Base-by-base conservation (phyloP, 148 eudicot genomes). In the Mesembryanthemum crystallinum region DNA sequence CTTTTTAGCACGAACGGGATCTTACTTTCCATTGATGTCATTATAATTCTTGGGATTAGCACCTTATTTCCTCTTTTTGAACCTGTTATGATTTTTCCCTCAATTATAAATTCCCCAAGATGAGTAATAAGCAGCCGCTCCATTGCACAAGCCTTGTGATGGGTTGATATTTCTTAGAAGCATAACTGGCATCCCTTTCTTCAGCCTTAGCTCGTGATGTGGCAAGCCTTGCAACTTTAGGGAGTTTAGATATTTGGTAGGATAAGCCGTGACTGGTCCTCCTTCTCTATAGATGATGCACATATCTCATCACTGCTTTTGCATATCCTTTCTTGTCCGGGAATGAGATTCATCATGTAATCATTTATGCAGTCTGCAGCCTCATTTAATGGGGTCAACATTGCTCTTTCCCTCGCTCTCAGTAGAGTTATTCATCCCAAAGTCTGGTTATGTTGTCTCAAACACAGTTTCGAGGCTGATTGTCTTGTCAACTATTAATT, bases 151-250 rank as follows among this genome's bases (percentile, higher is more conserved):
- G 1, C 79, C 74, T 11, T 69, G 59, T 18, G 67, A 20, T 0
- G 79, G 79, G 35, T 69, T 77, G 17, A 69, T 69, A 63, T 77
- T 77, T n/a, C 74, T 69, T 0, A 77, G 47, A 1, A 77, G 54
- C 67, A 77, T 77, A 0, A 77, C 68, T 0, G 68, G 64, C 28
- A 25, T 15, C 10, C 49, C 23, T 37, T 3, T 20, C 7, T 67
- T 67, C 0, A 67, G 12, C 14, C 27, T 57, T 0, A 74, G 28
- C 3, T 43, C 68, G 8, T 63, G 77, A 4, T 15, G 43, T 0
- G 71, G 78, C 17, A 75, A 17, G 1, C 72, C 64, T 3, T 37
- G 69, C 9, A 73, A 13, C 1, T 51, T 65, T 1, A 75, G 13
- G 9, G 32, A 54, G 10, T 74, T 74, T 0, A 74, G 20, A 32